Evolutionary conservation across 2,329 filamentous ascomycete genomes (phyloP), one percentile per base, ranked within the genome.

Genomic region (Gyromitra esculenta): DNA sequence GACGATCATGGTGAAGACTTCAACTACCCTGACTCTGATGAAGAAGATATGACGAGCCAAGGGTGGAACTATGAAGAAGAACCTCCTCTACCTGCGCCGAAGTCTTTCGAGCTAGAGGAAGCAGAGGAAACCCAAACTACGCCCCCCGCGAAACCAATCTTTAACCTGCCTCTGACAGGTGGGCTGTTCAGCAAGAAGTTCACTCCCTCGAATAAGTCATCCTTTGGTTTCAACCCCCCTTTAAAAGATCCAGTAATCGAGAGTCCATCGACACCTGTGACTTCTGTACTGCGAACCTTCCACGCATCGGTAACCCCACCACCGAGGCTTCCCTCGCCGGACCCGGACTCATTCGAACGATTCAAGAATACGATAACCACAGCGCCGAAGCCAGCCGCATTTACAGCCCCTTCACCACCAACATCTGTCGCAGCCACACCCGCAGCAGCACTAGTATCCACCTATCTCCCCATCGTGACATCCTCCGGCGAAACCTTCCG

Each of bases 401-500:
- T 39, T 18, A 6, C 41, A 45, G 48, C 18, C 11, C 60, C 59
- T 45, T 43, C 72, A 25, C 48, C 64, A 8, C 67, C 66, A 13
- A 13, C 18, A 21, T 70, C 54, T 6, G 63, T 79, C 31, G 78
- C 79, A 25, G 75, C 79, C 71, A 72, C 79, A 45, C 79, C 39
- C 41, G 77, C 21, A 75, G 72, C 45, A 4, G 73, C 81, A 4
- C 86, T 69, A 8, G 43, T 60, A n/a, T 65, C 52, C 13, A 68
- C 45, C 21, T 72, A 75, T 48, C 52, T 77, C 21, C 65, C 86
- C 78, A 85, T 84, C 9, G 83, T 87, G 43, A 85, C 82, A n/a
- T 89, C 87, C 18, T 85, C 86, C 25, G 91, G 91, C 39, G 87
- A 86, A 54, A 85, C 85, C 0, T 83, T 88, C 1, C 85, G 87